These are phyloP conservation scores for Colletotrichum sp. DNA, from an alignment of 2,329 filamentous ascomycete species.

Conservation along the genomic window DNA sequence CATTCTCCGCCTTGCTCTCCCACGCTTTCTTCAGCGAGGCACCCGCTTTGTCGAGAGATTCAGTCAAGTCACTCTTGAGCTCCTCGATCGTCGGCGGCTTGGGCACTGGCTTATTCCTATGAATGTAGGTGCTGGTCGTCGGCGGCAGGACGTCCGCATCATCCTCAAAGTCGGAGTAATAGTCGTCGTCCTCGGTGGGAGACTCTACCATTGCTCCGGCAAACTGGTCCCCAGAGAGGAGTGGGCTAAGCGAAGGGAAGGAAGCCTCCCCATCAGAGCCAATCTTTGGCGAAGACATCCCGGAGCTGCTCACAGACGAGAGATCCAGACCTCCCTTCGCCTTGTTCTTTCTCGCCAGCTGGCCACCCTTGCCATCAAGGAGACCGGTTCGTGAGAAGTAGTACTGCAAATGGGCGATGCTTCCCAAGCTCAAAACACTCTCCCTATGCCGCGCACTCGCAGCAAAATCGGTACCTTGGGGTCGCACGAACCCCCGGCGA, in stretches of 20 bases:
- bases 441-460: constrained; percentile 89
- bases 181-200: constrained; percentile 50
- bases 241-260: constrained; percentile 65
- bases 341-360: constrained; percentile 76
- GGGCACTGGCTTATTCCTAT: constrained; percentile 79
- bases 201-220: constrained; percentile 48
- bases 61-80: constrained; percentile 71
- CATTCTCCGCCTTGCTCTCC: constrained; percentile 31
- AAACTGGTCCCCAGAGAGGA: constrained; percentile 47
- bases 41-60: constrained; percentile 71
- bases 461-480: constrained; percentile 87
- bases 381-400: constrained; percentile 96
- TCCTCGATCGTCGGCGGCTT: constrained; percentile 84
- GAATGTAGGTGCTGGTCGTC: constrained; percentile 93
- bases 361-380: constrained; percentile 89
- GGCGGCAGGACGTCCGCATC: constrained; percentile 90
- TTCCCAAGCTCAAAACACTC: constrained; percentile 94
- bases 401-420: constrained; percentile 96
- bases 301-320: constrained; percentile 44
- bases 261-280: constrained; percentile 61
- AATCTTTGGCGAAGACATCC: constrained; percentile 40
- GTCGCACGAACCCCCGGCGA: constrained; percentile 84
- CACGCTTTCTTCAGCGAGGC: constrained; percentile 69
- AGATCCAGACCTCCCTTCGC: constrained; percentile 65
- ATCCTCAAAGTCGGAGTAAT: constrained; percentile 65